A percentile compares a stretch with the other conserved stretches of the same genome.
phyloP scores from a whole-genome alignment of 2,329 filamentous ascomycete species.

The Lasiodiplodia sp. region DNA sequence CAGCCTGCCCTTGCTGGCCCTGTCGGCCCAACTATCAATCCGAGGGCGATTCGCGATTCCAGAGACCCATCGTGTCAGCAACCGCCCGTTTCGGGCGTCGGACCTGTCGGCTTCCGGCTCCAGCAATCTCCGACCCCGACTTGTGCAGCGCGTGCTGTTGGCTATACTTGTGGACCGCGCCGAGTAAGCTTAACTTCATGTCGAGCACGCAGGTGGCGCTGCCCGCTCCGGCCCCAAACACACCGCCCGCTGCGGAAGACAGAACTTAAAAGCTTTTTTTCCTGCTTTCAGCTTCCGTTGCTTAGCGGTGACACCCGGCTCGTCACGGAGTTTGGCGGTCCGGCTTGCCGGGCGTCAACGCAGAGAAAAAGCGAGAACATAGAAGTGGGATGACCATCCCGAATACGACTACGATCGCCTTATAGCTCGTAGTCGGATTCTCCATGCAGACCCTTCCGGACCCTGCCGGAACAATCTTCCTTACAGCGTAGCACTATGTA shows the following conservation, averaged over 20 bases:
- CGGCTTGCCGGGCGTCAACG: neutral
- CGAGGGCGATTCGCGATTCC: neutral
- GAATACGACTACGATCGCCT: conserved; percentile 7
- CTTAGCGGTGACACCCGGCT: conserved; percentile 6
- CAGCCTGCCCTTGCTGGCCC: neutral
- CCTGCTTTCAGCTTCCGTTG: neutral
- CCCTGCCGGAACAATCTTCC: neutral
- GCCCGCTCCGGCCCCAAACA: neutral
- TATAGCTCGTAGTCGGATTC: neutral
- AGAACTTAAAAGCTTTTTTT: neutral
- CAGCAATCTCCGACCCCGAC: conserved; percentile 1
- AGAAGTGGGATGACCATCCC: neutral
- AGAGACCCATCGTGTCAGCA: neutral
- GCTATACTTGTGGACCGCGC: neutral
- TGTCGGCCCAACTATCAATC: neutral
- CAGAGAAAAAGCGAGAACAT: neutral
- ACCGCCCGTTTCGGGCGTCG: neutral
- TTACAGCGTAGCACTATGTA: neutral
- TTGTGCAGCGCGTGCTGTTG: neutral
- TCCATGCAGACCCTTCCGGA: conserved; percentile 5
- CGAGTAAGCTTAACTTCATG: neutral
- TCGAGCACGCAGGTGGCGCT: conserved; percentile 1
- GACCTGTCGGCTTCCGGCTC: conserved; percentile 4
- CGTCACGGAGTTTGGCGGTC: neutral
- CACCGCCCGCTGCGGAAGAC: neutral